Base-by-base conservation (phyloP, 2,329 filamentous ascomycete genomes). In the Paraphoma chrysanthemicola region DNA sequence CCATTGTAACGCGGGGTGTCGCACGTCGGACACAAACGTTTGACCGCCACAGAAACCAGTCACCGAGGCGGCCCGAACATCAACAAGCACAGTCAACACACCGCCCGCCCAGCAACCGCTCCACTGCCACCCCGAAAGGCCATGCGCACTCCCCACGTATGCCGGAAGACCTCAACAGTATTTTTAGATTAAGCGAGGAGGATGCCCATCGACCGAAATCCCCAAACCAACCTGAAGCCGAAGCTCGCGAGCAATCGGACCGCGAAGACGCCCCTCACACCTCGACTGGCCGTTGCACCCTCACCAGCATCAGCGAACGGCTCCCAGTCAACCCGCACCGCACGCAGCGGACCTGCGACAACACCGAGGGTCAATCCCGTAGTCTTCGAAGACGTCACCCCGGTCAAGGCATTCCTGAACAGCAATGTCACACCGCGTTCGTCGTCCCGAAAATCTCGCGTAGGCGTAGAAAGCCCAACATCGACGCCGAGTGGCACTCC, bases 381-480 rank as follows among this genome's bases (percentile, higher is more conserved):
- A 64, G 68, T 52, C 49, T 70, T 66, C 57, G 86, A 89, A 48
- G 83, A 86, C 57, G 71, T 81, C 62, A 83, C 84, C 44, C 81
- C 86, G 8, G 79, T 82, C 30, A 80, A 83, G 48, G 71, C 84
- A 48, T 86, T 86, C 66, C 78, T 92, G 44, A 86, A 77, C 75
- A 84, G 79, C 73, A 93, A 91, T 73, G 80, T 93, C 71, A 96
- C 93, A 3, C 91, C 92, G 48, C 87, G 93, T 63, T 92, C 92
- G 8, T 90, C 89, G 8, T 82, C 87, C 47, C 85, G 93, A 59
- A 91, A 87, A 73, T 88, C 82, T 65, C 88, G 92, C 29, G 71
- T 73, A 2, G 72, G 72, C 64, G 85, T 88, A 54, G 88, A 91
- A 72, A 92, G 89, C 74, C 78, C 84, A 28, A 85, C 82, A 56